A percentile compares a stretch with the other conserved stretches of the same genome.
Evolutionary conservation across 345 rosid genomes (phyloP).

Genomic region (Chamaenerion angustifolium): DNA sequence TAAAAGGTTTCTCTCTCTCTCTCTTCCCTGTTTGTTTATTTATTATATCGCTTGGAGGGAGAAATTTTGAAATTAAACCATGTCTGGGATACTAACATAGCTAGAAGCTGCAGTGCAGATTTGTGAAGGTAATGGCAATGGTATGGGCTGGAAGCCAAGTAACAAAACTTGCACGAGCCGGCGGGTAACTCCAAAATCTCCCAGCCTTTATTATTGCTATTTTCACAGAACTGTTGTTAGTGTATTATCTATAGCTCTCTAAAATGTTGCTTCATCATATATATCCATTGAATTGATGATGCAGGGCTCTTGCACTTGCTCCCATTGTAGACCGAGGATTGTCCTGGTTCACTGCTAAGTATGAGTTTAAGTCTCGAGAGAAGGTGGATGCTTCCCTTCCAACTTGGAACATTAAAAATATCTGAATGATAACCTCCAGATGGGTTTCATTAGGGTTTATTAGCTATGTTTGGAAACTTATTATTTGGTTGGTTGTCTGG

Average conservation of each 20-base stretch:
- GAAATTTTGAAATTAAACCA: too few species aligned
- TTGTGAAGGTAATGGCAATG: constrained; percentile 88
- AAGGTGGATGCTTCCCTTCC: constrained; percentile 25
- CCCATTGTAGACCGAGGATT: constrained; percentile 74
- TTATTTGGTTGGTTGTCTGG: constrained; percentile 1
- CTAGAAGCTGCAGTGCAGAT: constrained; percentile 30
- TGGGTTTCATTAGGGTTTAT: too few species aligned
- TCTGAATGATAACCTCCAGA: too few species aligned
- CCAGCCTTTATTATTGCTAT: neutral
- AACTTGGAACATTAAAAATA: too few species aligned
- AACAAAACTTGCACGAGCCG: constrained; percentile 71
- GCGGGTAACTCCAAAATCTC: constrained; percentile 50
- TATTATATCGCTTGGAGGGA: constrained; percentile 1
- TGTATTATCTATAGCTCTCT: neutral
- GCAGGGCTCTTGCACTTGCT: constrained; percentile 90
- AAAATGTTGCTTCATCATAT: neutral
- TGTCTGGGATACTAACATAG: neutral
- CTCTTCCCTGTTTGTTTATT: constrained; percentile 4
- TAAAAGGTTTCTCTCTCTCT: constrained; percentile 37
- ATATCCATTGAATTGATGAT: neutral
- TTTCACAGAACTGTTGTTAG: neutral
- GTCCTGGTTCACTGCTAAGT: constrained; percentile 66
- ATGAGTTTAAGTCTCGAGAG: constrained; percentile 53
- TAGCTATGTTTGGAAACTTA: too few species aligned
- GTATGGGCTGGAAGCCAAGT: constrained; percentile 99